Evolutionary conservation across 148 eudicot genomes (phyloP).

Genomic region (Rhododendron simsii): DNA sequence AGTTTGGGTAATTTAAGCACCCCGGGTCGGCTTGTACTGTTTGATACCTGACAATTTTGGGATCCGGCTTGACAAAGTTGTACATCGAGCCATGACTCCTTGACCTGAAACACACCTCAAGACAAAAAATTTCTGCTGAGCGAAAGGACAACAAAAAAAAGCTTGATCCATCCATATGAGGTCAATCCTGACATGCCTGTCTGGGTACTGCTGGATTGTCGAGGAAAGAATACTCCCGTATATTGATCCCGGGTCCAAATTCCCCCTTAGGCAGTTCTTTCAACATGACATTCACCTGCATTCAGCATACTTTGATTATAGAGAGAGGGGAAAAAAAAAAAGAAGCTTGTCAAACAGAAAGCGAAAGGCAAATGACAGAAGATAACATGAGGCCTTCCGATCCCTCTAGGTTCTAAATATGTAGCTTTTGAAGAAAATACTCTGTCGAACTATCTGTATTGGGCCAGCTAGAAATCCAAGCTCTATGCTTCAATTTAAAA

Average conservation of each 20-base stretch:
- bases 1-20: conserved; percentile 69
- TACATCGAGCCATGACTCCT: conserved; percentile 96
- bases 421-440: not conserved
- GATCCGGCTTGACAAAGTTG: conserved; percentile 92
- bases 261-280: conserved; percentile 58
- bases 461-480: not conserved
- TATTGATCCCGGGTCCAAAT: conserved; percentile 68
- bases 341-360: not conserved
- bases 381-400: not conserved
- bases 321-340: not conserved
- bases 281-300: conserved; percentile 78
- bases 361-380: not conserved
- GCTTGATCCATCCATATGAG: not conserved
- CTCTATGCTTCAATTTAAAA: not conserved
- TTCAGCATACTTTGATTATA: not conserved
- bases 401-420: not conserved
- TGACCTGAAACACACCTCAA: conserved; percentile 46
- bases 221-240: conserved; percentile 85
- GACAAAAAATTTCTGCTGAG: not conserved
- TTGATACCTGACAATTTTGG: conserved; percentile 46
- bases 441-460: not conserved
- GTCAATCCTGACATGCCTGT: conserved; percentile 37
- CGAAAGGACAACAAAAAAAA: not conserved
- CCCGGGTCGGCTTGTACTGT: conserved; percentile 38
- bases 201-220: conserved; percentile 72